Evolutionary conservation across 1,139 yeast genomes (phyloP), one percentile per base, ranked within the genome.

Genomic region (Geotrichum europaeum): DNA sequence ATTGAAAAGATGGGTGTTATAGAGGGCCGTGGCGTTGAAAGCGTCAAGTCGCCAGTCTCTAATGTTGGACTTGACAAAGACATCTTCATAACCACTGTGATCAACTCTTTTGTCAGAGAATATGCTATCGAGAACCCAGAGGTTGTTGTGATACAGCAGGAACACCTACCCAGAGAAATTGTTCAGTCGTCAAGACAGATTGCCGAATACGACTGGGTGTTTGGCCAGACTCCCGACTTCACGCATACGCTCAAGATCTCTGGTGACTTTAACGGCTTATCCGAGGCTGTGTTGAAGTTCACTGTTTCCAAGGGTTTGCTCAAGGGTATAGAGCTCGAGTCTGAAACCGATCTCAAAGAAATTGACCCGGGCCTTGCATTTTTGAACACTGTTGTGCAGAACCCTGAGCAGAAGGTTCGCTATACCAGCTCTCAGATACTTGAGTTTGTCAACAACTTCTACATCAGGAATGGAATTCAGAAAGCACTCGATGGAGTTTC

Each of bases 21-120:
- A 51, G 80, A 78, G 30, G 84, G 92, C 15, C 79, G 79, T 55
- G 84, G 88, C 12, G 89, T 92, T 1, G 83, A 81, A 40, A 89
- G 96, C 40, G 96, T 94, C 2, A 81, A 84, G 56, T 84, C 96
- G 0, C 84, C 84, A 43, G 96, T 94, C 0, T 75, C 82, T 1
- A 94, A 94, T 69, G 72, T 89, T 25, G 80, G 76, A 1, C 69
- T 86, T 49, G 72, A 71, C 2, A 71, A 69, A 13, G 79, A 80
- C 0, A 74, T 75, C 6, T 88, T 89, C 66, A 75, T 82, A 0
- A 74, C 77, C 1, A 65, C 78, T 1, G 84, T 85, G 4, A 65
- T 76, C 1, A 67, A 73, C 1, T 82, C 80, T 1, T 89, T 87
- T 65, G 67, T 68, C 20, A 64, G 72, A 0, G 67, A 64, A 15